Conservation (phyloP, 164 flowering plant genomes). For the Tetrastigma voinierianum region DNA sequence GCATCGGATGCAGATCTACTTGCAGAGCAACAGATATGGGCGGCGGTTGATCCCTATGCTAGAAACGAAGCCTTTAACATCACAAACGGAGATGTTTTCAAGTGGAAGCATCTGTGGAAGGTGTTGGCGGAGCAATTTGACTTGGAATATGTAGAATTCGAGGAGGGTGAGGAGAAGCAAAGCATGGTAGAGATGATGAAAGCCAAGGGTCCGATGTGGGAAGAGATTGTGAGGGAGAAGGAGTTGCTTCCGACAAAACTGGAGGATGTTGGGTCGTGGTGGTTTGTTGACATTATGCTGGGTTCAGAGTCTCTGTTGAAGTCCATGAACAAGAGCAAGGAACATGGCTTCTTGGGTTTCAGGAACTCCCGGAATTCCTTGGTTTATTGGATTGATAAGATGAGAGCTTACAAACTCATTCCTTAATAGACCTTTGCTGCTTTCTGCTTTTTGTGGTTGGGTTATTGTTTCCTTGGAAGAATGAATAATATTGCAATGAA, state of each 20-base stretch:
- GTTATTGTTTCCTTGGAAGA: too few relatives aligned
- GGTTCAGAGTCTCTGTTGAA: slow-evolving; percentile 18
- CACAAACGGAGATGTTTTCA: slow-evolving; percentile 76
- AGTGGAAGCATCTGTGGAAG: slow-evolving; percentile 85
- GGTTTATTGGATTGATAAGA: slow-evolving; percentile 66
- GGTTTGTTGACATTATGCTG: slow-evolving; percentile 54
- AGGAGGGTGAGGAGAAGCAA: slow-evolving; percentile 33
- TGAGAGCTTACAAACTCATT: slow-evolving; percentile 55
- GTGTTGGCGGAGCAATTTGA: slow-evolving; percentile 72
- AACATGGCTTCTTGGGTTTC: slow-evolving; percentile 83
- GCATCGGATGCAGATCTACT: slow-evolving; percentile 77
- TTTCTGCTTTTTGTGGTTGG: too few relatives aligned
- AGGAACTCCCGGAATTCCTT: slow-evolving; percentile 61
- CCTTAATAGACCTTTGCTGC: slow-evolving; percentile 24
- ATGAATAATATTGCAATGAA: too few relatives aligned
- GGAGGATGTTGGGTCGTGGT: slow-evolving; percentile 66
- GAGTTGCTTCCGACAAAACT: slow-evolving; percentile 45
- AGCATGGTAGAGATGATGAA: slow-evolving; percentile 63
- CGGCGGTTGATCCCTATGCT: slow-evolving; percentile 71
- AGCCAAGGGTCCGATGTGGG: slow-evolving; percentile 66
- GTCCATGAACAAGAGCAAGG: slow-evolving; percentile 82
- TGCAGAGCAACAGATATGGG: slow-evolving; percentile 92
- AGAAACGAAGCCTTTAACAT: slow-evolving; percentile 79
- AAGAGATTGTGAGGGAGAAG: slow-evolving; percentile 68
- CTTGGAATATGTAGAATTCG: slow-evolving; percentile 45